These are phyloP conservation scores for Wakefieldia striispora DNA, from an alignment of 768 basidiomycete species.

Conservation along the genomic window DNA sequence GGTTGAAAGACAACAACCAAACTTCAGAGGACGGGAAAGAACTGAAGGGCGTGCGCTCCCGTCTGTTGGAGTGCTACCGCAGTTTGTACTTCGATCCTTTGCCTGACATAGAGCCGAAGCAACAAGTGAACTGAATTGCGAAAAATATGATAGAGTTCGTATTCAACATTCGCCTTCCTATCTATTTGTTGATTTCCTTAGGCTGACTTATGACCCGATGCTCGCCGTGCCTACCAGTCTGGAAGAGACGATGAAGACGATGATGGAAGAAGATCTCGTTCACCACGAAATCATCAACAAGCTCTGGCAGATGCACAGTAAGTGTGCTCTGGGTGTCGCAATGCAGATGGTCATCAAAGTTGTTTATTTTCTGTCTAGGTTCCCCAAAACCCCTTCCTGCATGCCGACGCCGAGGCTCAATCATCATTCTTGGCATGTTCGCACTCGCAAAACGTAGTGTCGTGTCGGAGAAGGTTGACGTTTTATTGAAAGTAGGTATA, in stretches of 20 bases:
- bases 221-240: slow-evolving; percentile 93
- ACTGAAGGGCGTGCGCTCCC: slow-evolving; percentile 82
- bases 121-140: slow-evolving; percentile 87
- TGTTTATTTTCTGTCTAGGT: slow-evolving; percentile 43
- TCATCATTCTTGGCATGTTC: slow-evolving; percentile 97
- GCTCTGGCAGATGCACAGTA: slow-evolving; percentile 96
- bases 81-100: slow-evolving; percentile 86
- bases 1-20: slow-evolving; percentile 88
- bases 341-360: not conserved
- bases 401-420: slow-evolving; percentile 88
- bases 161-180: not conserved
- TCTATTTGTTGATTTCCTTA: slow-evolving; percentile 29
- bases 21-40: slow-evolving; percentile 78
- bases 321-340: slow-evolving; percentile 26
- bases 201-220: slow-evolving; percentile 87
- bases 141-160: slow-evolving; percentile 96
- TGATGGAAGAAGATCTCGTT: slow-evolving; percentile 89
- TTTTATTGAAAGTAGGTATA: slow-evolving; percentile 82
- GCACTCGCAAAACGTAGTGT: slow-evolving; percentile 78
- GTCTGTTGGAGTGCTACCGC: slow-evolving; percentile 86
- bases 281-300: slow-evolving; percentile 83
- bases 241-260: slow-evolving; percentile 93
- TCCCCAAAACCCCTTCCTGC: slow-evolving; percentile 72
- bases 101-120: slow-evolving; percentile 71
- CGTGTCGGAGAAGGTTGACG: slow-evolving; percentile 80